Conservation (phyloP, 108 stramenopile species). For the Nitzschia palea region DNA sequence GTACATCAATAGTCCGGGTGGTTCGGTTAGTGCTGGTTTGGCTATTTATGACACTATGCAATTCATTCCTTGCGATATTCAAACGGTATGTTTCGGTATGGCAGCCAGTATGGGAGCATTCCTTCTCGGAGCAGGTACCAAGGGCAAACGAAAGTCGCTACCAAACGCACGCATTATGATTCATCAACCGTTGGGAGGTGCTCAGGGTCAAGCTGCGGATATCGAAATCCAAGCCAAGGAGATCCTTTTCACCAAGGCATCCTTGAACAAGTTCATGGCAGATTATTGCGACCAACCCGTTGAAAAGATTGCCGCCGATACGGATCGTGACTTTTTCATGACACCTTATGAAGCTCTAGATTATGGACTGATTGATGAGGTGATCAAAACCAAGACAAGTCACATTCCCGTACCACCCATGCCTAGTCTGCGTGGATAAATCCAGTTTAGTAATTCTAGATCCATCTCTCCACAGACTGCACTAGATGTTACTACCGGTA, state of each 20-base stretch:
- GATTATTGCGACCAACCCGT: constrained; percentile 91
- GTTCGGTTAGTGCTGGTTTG: constrained; percentile 85
- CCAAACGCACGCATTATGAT: constrained; percentile 98
- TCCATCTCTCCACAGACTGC: too few species aligned
- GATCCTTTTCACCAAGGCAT: constrained; percentile 89
- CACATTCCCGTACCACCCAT: constrained; percentile 82
- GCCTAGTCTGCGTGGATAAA: constrained; percentile 49
- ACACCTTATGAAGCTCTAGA: constrained; percentile 92
- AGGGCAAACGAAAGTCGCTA: constrained; percentile 86
- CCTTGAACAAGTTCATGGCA: constrained; percentile 91
- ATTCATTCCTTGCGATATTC: constrained; percentile 94
- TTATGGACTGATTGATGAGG: constrained; percentile 97
- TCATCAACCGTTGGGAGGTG: constrained; percentile 97
- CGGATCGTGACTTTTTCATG: constrained; percentile 97
- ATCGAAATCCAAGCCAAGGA: constrained; percentile 99
- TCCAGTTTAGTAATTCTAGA: too few species aligned
- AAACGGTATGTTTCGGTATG: constrained; percentile 98
- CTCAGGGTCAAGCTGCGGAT: constrained; percentile 94
- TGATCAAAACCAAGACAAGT: constrained; percentile 92
- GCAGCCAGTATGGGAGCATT: constrained; percentile 97
- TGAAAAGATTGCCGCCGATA: constrained; percentile 95
- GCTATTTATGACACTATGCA: constrained; percentile 98
- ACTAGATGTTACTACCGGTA: too few species aligned
- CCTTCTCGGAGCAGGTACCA: constrained; percentile 88
- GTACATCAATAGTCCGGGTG: constrained; percentile 96